Evolutionary conservation across 306 rosid genomes (phyloP).

Genomic region (Inga laurina): DNA sequence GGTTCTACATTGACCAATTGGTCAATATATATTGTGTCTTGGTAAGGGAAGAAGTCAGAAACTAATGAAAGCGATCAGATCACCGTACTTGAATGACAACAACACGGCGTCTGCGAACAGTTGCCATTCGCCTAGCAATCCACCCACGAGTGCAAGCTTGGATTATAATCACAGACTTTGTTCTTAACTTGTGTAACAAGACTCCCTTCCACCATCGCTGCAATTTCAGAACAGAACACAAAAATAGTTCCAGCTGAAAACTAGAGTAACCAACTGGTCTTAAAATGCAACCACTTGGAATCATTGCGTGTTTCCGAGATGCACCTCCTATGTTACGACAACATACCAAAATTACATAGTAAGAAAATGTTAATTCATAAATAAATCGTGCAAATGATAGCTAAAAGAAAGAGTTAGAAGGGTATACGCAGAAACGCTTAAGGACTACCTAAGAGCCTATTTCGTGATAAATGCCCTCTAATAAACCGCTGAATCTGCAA

Average conservation of each 20-base stretch:
- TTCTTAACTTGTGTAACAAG: conserved; percentile 45
- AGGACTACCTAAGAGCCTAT: conserved; percentile 61
- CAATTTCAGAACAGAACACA: conserved; percentile 64
- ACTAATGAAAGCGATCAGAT: conserved; percentile 2
- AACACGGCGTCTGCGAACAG: conserved; percentile 45
- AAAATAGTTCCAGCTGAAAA: conserved; percentile 47
- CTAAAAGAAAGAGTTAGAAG: conserved; percentile 7
- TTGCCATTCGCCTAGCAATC: conserved; percentile 60
- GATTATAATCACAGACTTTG: conserved; percentile 57
- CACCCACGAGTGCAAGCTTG: conserved; percentile 77
- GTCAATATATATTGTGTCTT: conserved; percentile 3
- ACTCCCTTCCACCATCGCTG: conserved; percentile 84
- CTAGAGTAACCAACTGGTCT: conserved; percentile 39
- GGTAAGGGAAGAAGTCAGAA: background rate
- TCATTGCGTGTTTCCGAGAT: conserved; percentile 37
- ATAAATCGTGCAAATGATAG: conserved; percentile 3
- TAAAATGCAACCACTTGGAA: conserved; percentile 29
- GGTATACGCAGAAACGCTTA: too few relatives aligned
- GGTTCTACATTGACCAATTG: background rate
- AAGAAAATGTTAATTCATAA: conserved; percentile 16
- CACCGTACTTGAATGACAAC: conserved; percentile 70
- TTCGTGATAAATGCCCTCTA: conserved; percentile 68
- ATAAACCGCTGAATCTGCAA: conserved; percentile 66
- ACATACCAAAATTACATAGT: background rate
- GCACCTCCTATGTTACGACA: conserved; percentile 42